Evolutionary conservation across 768 basidiomycete species (phyloP), one percentile per base, ranked within the genome.

Genomic region (Gloeopeniophorella convolvens): DNA sequence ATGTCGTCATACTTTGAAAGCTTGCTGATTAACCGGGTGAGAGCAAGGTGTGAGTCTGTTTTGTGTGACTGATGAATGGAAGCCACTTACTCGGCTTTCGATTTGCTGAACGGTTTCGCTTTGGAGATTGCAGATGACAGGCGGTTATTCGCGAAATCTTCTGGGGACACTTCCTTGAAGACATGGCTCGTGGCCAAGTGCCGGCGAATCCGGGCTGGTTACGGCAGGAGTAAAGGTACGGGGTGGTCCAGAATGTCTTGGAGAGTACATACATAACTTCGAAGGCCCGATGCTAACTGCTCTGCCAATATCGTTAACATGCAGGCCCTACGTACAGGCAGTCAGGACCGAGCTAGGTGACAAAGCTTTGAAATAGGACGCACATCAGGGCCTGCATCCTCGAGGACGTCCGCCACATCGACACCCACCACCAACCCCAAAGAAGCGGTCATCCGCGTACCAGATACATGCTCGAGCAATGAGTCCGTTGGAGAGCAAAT

Each of bases 201-300:
- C 15, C 66, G 62, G 4, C 66, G 55, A 16, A 62, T 26, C 1
- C 64, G 62, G 8, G 57, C 63, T 66, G 40, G 10, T 9, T 16
- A 3, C 1, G 18, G 8, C 11, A 20, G 32, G 9, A 27, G n/a
- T 6, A 10, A 18, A 24, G 2, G 15, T 15, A 10, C 26, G 13
- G 16, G 21, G 7, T 4, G 3, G 7, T 18, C n/a, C 18, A 10
- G 27, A 8, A 35, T n/a, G n/a, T n/a, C n/a, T n/a, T n/a, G n/a
- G n/a, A n/a, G n/a, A n/a, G n/a, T 8, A 59, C 59, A 8, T 51
- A 71, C 71, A 67, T 3, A 73, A 55, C 50, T 70, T 70, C n/a
- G 54, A 42, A 2, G 64, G 50, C 36, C 68, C 62, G 39, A 68
- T 57, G 4, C 55, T 56, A 40, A 61, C 65, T 18, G 62, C 65